Percentiles rank a stretch among this genome's conserved stretches.
phyloP scores from a whole-genome alignment of 2,329 filamentous ascomycete genomes.

The Fonsecaea pedrosoi region DNA sequence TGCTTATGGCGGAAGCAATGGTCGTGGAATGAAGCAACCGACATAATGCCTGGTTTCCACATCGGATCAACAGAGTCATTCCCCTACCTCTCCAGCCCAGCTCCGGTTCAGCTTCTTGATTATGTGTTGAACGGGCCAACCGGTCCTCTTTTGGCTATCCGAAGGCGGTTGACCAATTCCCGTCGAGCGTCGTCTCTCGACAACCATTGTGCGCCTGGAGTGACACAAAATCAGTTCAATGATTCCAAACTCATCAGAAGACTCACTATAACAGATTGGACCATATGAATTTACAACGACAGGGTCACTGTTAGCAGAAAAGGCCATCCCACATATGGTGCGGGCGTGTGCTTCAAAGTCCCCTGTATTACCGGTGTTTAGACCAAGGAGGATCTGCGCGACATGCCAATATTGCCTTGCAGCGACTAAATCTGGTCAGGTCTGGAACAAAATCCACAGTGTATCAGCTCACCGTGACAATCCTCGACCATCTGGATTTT shows the following conservation, averaged over 20 bases:
- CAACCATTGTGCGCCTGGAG: slow-evolving; percentile 23
- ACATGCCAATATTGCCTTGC: slow-evolving; percentile 55
- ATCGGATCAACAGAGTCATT: background rate
- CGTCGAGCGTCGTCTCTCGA: slow-evolving; percentile 17
- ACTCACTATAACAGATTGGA: slow-evolving; percentile 56
- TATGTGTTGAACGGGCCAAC: slow-evolving; percentile 21
- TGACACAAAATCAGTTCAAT: background rate
- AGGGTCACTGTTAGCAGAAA: slow-evolving; percentile 52
- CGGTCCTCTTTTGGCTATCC: slow-evolving; percentile 24
- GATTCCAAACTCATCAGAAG: background rate
- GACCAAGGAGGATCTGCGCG: slow-evolving; percentile 45
- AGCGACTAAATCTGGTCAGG: slow-evolving; percentile 45
- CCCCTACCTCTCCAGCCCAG: slow-evolving; percentile 8
- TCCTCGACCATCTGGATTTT: slow-evolving; percentile 51
- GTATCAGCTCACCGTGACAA: slow-evolving; percentile 50
- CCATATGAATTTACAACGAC: slow-evolving; percentile 59
- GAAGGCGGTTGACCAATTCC: slow-evolving; percentile 19
- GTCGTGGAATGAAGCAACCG: slow-evolving; percentile 43
- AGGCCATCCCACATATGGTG: slow-evolving; percentile 54
- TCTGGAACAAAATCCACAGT: background rate
- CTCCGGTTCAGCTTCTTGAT: slow-evolving; percentile 20
- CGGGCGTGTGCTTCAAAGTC: slow-evolving; percentile 47
- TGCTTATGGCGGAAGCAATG: slow-evolving; percentile 47
- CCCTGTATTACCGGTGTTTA: slow-evolving; percentile 31
- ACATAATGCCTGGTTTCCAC: background rate